Base-by-base conservation (phyloP, 495 filamentous ascomycete genomes). In the Staphylotrichum tortipilum region DNA sequence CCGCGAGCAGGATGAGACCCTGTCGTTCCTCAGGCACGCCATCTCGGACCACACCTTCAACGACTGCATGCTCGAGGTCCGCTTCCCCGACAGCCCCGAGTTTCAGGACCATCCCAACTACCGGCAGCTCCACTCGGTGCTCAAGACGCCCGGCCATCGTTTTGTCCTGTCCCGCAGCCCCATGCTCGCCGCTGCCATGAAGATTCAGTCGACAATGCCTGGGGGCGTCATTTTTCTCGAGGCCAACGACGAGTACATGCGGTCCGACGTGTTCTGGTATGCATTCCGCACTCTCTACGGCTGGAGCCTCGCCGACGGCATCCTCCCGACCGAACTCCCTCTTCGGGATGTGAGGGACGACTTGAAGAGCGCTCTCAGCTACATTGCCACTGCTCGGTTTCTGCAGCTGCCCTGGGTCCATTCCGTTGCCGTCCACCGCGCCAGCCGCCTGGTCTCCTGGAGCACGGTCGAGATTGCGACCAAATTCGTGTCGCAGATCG, bases 131-230 rank as follows among this genome's bases (percentile, higher is more conserved):
- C 58, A 60, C 5, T 63, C 60, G 29, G 49, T 66, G 0, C 53
- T 75, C 34, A 58, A 56, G 38, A 69, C 72, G 22, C 67, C 56
- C n/a, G 75, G 66, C 21, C 79, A 79, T 54, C 73, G 72, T 33
- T 59, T 80, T 17, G 60, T 82, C 3, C 50, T 81, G 40, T 70
- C 73, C 19, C 74, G 73, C 40, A 80, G 75, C 56, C 63, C 67
- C 9, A 62, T 61, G 4, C 53, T 82, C 8, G 52, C 40, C 7
- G 28, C 24, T 1, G 7, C 47, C 14, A 63, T 65, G 57, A 50
- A 57, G 18, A 6, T 49, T 9, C 44, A 61, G 39, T 14, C 41
- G 0, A 54, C 51, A 47, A 44, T 41, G 28, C 51, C 50, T 4
- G 54, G 49, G n/a, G 57, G 61, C 57, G 49, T 35, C 57, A 56